Evolutionary conservation across 2,329 filamentous ascomycete genomes (phyloP).

Genomic region (Xylaria sp.): DNA sequence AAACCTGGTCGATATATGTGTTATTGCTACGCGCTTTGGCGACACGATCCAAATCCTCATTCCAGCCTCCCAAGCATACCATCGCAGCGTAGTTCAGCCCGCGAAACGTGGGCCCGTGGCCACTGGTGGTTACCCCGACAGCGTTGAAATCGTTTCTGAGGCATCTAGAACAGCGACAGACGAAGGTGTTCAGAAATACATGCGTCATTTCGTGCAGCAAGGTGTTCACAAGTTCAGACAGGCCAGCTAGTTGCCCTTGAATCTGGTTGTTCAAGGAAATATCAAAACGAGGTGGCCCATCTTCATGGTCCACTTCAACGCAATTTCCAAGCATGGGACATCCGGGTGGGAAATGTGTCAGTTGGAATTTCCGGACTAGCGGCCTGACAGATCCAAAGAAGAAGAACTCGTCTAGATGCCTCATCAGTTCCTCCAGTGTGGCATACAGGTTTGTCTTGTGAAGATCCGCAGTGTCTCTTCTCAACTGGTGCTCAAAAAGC

Average conservation of each 20-base stretch:
- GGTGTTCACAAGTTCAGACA: not conserved
- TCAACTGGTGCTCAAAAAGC: slow-evolving; percentile 8
- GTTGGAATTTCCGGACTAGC: not conserved
- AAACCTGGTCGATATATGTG: not conserved
- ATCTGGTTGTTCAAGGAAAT: not conserved
- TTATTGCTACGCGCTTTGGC: not conserved
- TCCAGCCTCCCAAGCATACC: slow-evolving; percentile 6
- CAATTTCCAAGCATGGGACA: not conserved
- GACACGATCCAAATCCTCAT: not conserved
- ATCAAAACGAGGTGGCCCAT: not conserved
- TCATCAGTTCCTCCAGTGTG: slow-evolving; percentile 4
- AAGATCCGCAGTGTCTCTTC: not conserved
- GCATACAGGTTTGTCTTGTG: not conserved
- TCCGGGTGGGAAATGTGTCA: not conserved
- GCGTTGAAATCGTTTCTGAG: slow-evolving; percentile 5
- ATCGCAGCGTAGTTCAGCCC: slow-evolving; percentile 5
- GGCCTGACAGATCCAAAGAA: slow-evolving; percentile 25
- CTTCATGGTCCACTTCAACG: too few species aligned
- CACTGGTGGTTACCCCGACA: not conserved
- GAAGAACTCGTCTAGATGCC: slow-evolving; percentile 22
- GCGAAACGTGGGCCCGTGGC: slow-evolving; percentile 7
- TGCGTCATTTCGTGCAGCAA: slow-evolving; percentile 17
- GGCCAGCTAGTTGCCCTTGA: too few species aligned
- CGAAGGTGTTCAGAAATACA: not conserved
- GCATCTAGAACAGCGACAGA: not conserved